Evolutionary conservation across 2,329 filamentous ascomycete species (phyloP).

Genomic region (Paraphoma sp.): DNA sequence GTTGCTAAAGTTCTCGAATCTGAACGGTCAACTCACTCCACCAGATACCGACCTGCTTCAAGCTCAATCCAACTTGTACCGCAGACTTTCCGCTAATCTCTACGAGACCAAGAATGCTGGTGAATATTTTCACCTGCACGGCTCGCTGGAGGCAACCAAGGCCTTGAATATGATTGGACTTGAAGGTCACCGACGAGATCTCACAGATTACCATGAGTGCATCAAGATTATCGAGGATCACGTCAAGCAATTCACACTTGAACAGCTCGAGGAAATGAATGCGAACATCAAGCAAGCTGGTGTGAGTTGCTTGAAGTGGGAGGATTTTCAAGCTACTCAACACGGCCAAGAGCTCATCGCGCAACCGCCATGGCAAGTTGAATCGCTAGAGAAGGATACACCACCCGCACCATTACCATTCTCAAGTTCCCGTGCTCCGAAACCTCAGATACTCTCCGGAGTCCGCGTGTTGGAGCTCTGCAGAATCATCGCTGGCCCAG

Average conservation of each 20-base stretch:
- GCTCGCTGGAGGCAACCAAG: constrained; percentile 73
- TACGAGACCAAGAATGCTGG: constrained; percentile 71
- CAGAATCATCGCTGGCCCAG: constrained; percentile 78
- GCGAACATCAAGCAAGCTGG: constrained; percentile 50
- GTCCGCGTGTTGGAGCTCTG: constrained; percentile 78
- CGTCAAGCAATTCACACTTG: constrained; percentile 48
- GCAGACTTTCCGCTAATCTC: constrained; percentile 74
- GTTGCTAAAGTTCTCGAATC: neutral
- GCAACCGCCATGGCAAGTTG: constrained; percentile 57
- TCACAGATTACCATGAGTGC: constrained; percentile 57
- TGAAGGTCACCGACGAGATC: constrained; percentile 64
- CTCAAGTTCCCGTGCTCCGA: constrained; percentile 48
- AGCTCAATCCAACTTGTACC: constrained; percentile 74
- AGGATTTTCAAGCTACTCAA: constrained; percentile 47
- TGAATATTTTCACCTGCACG: constrained; percentile 79
- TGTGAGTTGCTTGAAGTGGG: constrained; percentile 50
- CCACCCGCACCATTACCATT: constrained; percentile 56
- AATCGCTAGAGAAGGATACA: constrained; percentile 58
- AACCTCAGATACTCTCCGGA: constrained; percentile 57
- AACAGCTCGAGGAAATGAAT: constrained; percentile 52
- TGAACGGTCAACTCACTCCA: constrained; percentile 13
- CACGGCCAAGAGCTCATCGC: constrained; percentile 51
- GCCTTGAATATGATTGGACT: constrained; percentile 75
- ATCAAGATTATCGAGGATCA: constrained; percentile 51
- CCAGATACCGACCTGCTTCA: constrained; percentile 75